A percentile compares a stretch with the other conserved stretches of the same genome.
phyloP scores from a whole-genome alignment of 106 monocot genomes.

The Platanthera guangdongensis region DNA sequence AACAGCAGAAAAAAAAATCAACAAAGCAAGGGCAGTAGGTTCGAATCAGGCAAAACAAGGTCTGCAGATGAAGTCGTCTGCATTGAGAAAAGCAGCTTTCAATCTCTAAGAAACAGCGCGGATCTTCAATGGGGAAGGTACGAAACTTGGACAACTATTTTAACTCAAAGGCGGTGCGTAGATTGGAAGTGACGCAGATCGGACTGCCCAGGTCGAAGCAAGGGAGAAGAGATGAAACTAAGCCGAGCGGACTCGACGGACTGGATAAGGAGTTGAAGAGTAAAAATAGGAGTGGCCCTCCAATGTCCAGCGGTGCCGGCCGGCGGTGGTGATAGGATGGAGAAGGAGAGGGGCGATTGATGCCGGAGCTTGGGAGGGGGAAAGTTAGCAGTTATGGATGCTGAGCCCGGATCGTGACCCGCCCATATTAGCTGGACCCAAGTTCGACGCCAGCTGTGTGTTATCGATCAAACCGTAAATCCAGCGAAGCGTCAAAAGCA shows the following conservation, averaged over 20 bases:
- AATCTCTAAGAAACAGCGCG: not conserved
- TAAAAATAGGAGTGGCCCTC: not conserved
- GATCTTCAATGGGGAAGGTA: not conserved
- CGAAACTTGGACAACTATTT: not conserved
- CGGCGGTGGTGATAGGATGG: not conserved
- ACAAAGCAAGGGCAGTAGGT: not conserved
- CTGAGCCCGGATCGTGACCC: not conserved
- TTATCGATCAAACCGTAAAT: not conserved
- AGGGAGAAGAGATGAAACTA: not conserved
- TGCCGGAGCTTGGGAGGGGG: not conserved
- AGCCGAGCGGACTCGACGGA: not conserved
- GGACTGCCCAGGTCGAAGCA: not conserved
- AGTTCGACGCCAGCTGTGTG: not conserved
- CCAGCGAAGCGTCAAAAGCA: not conserved
- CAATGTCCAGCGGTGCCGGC: not conserved
- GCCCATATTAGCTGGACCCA: constrained; percentile 4
- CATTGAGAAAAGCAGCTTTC: not conserved
- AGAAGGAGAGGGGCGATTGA: not conserved
- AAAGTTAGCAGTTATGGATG: not conserved
- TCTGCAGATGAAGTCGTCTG: not conserved
- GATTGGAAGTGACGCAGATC: not conserved
- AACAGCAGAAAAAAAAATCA: not conserved
- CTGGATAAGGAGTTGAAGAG: not conserved
- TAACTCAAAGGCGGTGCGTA: not conserved
- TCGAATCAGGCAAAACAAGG: not conserved